Base-by-base conservation (phyloP, 75 land plant genomes). In the Cryptomeria japonica region DNA sequence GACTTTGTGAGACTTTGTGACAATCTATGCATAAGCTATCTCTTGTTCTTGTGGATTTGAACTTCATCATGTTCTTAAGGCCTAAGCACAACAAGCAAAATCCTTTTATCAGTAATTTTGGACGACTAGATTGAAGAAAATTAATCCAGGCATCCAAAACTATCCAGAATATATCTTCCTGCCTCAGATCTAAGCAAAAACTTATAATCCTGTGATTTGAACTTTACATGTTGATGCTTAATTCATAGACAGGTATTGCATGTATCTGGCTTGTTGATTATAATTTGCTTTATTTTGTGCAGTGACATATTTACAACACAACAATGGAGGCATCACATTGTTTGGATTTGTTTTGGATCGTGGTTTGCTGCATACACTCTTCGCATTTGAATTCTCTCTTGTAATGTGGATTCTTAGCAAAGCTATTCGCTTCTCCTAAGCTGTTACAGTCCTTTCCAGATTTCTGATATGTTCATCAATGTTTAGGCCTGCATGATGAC, bases 401-500 rank as follows among this genome's bases (percentile, higher is more conserved):
- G 91, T 95, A 75, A 87, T 96, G 61, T 96, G 93, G 94, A 94
- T 95, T 49, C 86, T 96, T 1, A 92, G 97, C 88, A 95, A 95
- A 85, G 91, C 93, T 39, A 91, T 95, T 36, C 92, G 89, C 56
- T 49, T 94, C 51, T 92, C 87, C 36, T 85, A 56, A 56, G 41
- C 34, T 56, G 36, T n/a, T 41, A 47, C 38, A 12, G 28, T 47
- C 46, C 28, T 25, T 22, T 83, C 64, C 19, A 58, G 64, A 58
- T 19, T 58, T 58, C 16, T 5, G 19, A 4, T 19, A 6, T 19
- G 25, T 5, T 18, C 6, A 58, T 58, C 25, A 18, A 58, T 1
- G 64, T 58, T 3, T 58, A 58, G 19, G 25, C 64, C 64, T 19
- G 64, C 64, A 22, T 18, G 0, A 0, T 55, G 13, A 55, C 58